Base-by-base conservation (phyloP, 495 filamentous ascomycete genomes). In the Aspergillus steynii region DNA sequence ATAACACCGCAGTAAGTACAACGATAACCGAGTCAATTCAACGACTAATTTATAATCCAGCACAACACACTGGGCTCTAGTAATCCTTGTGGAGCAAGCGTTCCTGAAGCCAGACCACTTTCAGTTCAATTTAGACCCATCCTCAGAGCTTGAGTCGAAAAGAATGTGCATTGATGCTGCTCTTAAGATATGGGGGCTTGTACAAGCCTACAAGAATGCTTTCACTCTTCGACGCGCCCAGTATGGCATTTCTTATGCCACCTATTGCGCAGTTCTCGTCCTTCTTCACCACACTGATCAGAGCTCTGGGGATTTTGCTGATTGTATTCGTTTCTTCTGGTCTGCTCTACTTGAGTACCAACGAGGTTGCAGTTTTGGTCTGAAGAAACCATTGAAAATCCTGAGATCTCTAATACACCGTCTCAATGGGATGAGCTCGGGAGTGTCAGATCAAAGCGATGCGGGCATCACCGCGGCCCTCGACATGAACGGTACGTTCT, bases 171-270 rank as follows among this genome's bases (percentile, higher is more conserved):
- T 61, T 12, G 15, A 62, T 9, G 53, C 60, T 6, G 56, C 63
- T 15, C 42, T 60, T 10, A 58, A 59, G 1, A 68, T 61, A 20
- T 45, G 37, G 27, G 51, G 62, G 8, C 47, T 68, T 1, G 32
- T 65, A 1, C 37, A 58, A 7, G 61, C 57, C 20, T 68, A 65
- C 29, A 55, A 58, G 14, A 31, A 53, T 20, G 56, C 62, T 14
- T 65, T 68, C 29, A 63, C 66, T 1, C 58, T 65, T 12, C 50
- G 63, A 47, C 63, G 66, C 14, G 66, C 62, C 5, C 66, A 54
- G 2, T 68, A 61, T 27, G 50, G 54, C 15, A 58, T 68, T 15
- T 68, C 66, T 3, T 68, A 68, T 29, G 62, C 63, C 5, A 59
- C 42, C 2, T 68, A 62, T 28, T 60, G 52, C n/a, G 65, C 65